Base-by-base conservation (phyloP, 1,284 basidiomycete species). In the Xerocomus nothofagi region DNA sequence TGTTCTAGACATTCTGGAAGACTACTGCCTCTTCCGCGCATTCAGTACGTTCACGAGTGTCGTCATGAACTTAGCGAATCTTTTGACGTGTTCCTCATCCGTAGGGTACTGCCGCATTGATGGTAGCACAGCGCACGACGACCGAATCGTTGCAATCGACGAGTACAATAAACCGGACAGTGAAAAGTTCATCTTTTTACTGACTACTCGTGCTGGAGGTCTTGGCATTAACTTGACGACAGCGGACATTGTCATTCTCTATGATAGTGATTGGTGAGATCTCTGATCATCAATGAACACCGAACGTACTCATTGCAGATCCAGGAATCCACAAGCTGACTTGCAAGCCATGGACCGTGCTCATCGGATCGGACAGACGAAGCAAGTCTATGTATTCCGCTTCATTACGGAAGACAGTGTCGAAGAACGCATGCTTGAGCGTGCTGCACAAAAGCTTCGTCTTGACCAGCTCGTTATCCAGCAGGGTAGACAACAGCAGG, bases 301-400 rank as follows among this genome's bases (percentile, higher is more conserved):
- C 70, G 44, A 8, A 17, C 1, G 20, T 60, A 53, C 21, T 38
- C 20, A 59, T 42, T 47, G 27, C 26, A 4, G 1, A 30, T 7
- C 9, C 34, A 91, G 88, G 89, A 99, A 99, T 70, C 96, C 97
- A 1, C 96, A 99, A 72, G 96, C 96, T 4, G 97, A 99, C 75
- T 70, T 99, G 49, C 97, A 99, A 69, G 97, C 97, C 6, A 98
- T 99, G 97, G 96, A 99, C 68, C 91, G 96, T 57, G 96, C 96
- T 0, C 96, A 99, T 73, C 91, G 96, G 59, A 98, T 99, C 56
- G 96, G 96, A 3, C 97, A 98, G 73, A 98, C 91, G 43, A 98
- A 98, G 72, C 96, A 99, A 71, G 96, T 98, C 17, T 97, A 96
- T 63, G 97, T 99, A 1, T 99, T 95, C 78, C 79, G 96, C 23